Percentiles rank a stretch among this genome's conserved stretches.
phyloP scores from a whole-genome alignment of 2,329 filamentous ascomycete species.

The Phaeosphaeriaceae sp. region DNA sequence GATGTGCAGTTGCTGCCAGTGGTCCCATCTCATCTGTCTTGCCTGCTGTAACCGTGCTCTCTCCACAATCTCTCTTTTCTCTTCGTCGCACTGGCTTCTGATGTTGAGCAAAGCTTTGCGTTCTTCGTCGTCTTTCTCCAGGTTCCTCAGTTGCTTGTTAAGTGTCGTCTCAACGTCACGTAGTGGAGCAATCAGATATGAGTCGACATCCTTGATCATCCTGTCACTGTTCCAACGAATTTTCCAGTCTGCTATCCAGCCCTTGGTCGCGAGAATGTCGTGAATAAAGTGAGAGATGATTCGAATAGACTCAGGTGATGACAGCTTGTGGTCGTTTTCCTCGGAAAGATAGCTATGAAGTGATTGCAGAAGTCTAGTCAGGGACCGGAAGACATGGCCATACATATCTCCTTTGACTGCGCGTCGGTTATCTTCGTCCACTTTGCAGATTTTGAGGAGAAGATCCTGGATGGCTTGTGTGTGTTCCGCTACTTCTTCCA shows the following conservation, averaged over 20 bases:
- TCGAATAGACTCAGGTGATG: slow-evolving; percentile 21
- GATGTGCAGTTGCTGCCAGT: slow-evolving; percentile 41
- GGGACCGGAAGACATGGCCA: slow-evolving; percentile 30
- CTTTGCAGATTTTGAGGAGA: slow-evolving; percentile 9
- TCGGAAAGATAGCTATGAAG: slow-evolving; percentile 24
- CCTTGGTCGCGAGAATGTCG: slow-evolving; percentile 33
- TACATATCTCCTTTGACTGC: slow-evolving; percentile 38
- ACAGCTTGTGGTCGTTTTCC: slow-evolving; percentile 3
- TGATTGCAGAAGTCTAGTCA: slow-evolving; percentile 21
- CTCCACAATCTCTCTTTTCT: slow-evolving; percentile 6
- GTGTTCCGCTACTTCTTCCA: slow-evolving; percentile 14
- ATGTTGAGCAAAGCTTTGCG: slow-evolving; percentile 9
- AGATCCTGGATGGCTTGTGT: slow-evolving; percentile 9
- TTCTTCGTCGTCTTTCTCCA: slow-evolving; percentile 13
- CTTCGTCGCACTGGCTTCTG: slow-evolving; percentile 12
- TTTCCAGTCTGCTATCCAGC: slow-evolving; percentile 29
- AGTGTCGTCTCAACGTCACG: slow-evolving; percentile 17
- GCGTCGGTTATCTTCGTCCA: slow-evolving; percentile 8
- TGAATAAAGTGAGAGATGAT: slow-evolving; percentile 22
- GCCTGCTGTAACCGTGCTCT: slow-evolving; percentile 4
- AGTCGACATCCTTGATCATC: slow-evolving; percentile 31
- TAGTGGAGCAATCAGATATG: slow-evolving; percentile 35
- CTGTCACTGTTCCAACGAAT: slow-evolving; percentile 25
- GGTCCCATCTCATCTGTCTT: slow-evolving; percentile 15
- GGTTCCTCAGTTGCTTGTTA: slow-evolving; percentile 2